Conservation (phyloP, 106 monocot genomes). For the Dioscorea dumetorum region DNA sequence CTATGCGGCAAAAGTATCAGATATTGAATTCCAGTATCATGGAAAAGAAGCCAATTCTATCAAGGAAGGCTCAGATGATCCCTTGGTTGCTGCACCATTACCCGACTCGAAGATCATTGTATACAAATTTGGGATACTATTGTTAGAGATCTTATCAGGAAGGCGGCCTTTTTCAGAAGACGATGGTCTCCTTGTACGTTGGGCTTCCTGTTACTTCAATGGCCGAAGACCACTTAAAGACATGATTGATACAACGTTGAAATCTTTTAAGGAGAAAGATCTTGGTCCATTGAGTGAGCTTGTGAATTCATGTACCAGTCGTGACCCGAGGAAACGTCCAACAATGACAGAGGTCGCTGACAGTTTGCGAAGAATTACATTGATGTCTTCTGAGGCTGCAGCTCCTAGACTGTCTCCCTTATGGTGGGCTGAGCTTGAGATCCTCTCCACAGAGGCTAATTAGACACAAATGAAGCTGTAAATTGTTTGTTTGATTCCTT, state of each 20-base stretch:
- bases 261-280: slow-evolving; percentile 21
- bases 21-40: slow-evolving; percentile 27
- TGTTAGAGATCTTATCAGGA: slow-evolving; percentile 54
- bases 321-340: slow-evolving; percentile 15
- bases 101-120: slow-evolving; percentile 15
- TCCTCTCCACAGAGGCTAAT: slow-evolving; percentile 17
- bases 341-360: slow-evolving; percentile 21
- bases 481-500: background rate
- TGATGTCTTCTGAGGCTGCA: slow-evolving; percentile 20
- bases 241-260: slow-evolving; percentile 35
- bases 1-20: slow-evolving; percentile 54
- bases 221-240: slow-evolving; percentile 30
- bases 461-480: background rate
- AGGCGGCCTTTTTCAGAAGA: slow-evolving; percentile 42
- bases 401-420: slow-evolving; percentile 33
- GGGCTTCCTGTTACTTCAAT: slow-evolving; percentile 54
- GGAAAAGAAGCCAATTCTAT: slow-evolving; percentile 2
- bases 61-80: background rate
- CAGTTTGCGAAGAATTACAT: slow-evolving; percentile 27
- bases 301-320: slow-evolving; percentile 21
- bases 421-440: slow-evolving; percentile 67
- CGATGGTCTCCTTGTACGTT: slow-evolving; percentile 44
- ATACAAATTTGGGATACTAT: slow-evolving; percentile 51
- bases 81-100: no score
- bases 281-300: slow-evolving; percentile 25